These are phyloP conservation scores for Holtermannia corniformis DNA, from an alignment of 768 basidiomycete genomes.

Conservation along the genomic window DNA sequence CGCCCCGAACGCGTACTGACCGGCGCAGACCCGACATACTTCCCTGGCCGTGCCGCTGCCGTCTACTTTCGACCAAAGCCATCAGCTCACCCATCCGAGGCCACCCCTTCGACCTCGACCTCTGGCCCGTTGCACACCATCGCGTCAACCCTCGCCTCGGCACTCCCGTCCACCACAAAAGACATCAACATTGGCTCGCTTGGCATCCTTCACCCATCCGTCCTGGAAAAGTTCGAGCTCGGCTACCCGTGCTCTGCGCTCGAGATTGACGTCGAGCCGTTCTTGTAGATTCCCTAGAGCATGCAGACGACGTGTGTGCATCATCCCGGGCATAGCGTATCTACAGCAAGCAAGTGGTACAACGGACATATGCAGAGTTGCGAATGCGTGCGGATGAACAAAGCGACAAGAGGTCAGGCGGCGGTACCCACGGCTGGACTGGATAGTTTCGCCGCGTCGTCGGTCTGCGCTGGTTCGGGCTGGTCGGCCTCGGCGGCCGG, in stretches of 20 bases:
- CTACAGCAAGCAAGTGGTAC: no score
- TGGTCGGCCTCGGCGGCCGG: no score
- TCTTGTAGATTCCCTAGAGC: slow-evolving; percentile 51
- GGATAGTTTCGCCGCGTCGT: no score
- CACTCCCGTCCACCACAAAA: slow-evolving; percentile 35
- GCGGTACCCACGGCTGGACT: no score
- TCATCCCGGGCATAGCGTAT: no score
- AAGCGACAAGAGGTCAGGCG: no score
- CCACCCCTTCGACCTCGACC: slow-evolving; percentile 19
- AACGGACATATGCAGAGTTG: no score
- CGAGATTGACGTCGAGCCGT: slow-evolving; percentile 91
- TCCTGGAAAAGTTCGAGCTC: slow-evolving; percentile 87
- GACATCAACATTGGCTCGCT: slow-evolving; percentile 79
- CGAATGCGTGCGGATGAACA: no score
- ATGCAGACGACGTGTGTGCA: no score
- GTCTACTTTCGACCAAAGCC: slow-evolving; percentile 65
- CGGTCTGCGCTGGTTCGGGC: no score
- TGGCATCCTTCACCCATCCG: slow-evolving; percentile 86
- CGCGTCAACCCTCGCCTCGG: slow-evolving; percentile 47
- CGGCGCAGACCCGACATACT: slow-evolving; percentile 72
- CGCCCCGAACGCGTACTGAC: neutral
- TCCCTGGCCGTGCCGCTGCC: slow-evolving; percentile 87
- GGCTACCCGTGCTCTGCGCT: slow-evolving; percentile 87
- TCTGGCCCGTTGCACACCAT: slow-evolving; percentile 36
- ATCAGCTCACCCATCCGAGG: slow-evolving; percentile 12